A percentile compares a stretch with the other conserved stretches of the same genome.
Evolutionary conservation across 495 filamentous ascomycete genomes (phyloP).

Genomic region (Gamarada debralockiae): DNA sequence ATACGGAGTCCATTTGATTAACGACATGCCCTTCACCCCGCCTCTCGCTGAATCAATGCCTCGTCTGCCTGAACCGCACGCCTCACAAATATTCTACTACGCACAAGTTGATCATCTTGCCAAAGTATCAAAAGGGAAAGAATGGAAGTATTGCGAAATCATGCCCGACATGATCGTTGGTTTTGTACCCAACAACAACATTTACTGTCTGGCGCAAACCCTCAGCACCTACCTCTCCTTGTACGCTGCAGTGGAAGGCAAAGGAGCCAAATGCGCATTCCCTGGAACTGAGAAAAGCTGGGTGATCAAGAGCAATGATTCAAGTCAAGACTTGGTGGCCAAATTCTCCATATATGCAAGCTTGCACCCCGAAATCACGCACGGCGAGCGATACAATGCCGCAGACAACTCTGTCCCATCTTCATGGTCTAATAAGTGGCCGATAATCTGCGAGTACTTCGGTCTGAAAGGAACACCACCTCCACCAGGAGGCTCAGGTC

Average conservation of each 20-base stretch:
- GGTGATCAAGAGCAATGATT: conserved; percentile 29
- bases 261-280: conserved; percentile 32
- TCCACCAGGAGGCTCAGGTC: conserved; percentile 25
- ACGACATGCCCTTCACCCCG: conserved; percentile 31
- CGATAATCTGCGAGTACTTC: conserved; percentile 36
- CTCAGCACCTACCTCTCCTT: conserved; percentile 36
- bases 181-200: conserved; percentile 38
- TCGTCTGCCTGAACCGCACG: conserved; percentile 31
- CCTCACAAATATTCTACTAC: conserved; percentile 37
- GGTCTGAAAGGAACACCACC: conserved; percentile 29
- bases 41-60: conserved; percentile 31
- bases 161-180: conserved; percentile 43
- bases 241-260: conserved; percentile 34
- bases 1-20: conserved; percentile 34
- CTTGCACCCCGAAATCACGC: conserved; percentile 18
- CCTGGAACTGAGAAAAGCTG: conserved; percentile 32
- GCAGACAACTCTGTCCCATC: conserved; percentile 13
- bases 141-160: conserved; percentile 42
- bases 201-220: conserved; percentile 36
- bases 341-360: conserved; percentile 35
- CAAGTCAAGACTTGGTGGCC: conserved; percentile 40
- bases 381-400: conserved; percentile 13
- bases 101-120: conserved; percentile 29
- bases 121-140: conserved; percentile 24
- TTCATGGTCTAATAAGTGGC: conserved; percentile 28